Evolutionary conservation across 257 asterid species (phyloP).

Genomic region (Henckelia pumila): DNA sequence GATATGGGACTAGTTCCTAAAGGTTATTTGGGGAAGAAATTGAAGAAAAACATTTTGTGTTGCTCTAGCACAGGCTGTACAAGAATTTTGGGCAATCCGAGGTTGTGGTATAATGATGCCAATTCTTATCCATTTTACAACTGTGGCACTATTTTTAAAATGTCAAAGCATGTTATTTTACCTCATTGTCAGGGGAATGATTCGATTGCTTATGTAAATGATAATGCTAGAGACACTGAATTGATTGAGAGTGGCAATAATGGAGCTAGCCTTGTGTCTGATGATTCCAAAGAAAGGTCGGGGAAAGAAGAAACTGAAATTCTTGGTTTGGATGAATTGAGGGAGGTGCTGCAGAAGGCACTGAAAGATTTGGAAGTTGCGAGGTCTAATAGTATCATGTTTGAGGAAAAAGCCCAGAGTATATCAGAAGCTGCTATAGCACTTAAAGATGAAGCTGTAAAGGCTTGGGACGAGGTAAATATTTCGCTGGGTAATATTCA

Average conservation of each 20-base stretch:
- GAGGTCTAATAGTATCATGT: conserved; percentile 62
- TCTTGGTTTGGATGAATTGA: conserved; percentile 69
- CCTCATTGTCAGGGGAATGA: conserved; percentile 83
- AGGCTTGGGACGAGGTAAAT: conserved; percentile 62
- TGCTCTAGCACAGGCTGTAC: conserved; percentile 26
- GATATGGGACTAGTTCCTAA: conserved; percentile 28
- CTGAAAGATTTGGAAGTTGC: conserved; percentile 74
- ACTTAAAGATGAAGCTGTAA: conserved; percentile 75
- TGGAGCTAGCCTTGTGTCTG: conserved; percentile 39
- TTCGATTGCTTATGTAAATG: conserved; percentile 63
- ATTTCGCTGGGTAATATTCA: conserved; percentile 49
- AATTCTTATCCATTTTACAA: conserved; percentile 29
- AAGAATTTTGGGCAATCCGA: conserved; percentile 27
- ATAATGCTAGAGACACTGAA: conserved; percentile 54
- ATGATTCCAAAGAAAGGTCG: conserved; percentile 35
- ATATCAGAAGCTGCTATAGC: conserved; percentile 93
- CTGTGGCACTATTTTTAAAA: conserved; percentile 29
- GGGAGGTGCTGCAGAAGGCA: conserved; percentile 78
- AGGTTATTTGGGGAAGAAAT: conserved; percentile 31
- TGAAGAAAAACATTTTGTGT: conserved; percentile 29
- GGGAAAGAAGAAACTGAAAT: conserved; percentile 42
- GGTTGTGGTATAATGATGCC: conserved; percentile 29
- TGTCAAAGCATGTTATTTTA: conserved; percentile 33
- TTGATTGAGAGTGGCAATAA: conserved; percentile 35
- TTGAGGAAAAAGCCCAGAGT: conserved; percentile 86